These are phyloP conservation scores for Corylus americana DNA, from an alignment of 306 rosid species.

Conservation along the genomic window DNA sequence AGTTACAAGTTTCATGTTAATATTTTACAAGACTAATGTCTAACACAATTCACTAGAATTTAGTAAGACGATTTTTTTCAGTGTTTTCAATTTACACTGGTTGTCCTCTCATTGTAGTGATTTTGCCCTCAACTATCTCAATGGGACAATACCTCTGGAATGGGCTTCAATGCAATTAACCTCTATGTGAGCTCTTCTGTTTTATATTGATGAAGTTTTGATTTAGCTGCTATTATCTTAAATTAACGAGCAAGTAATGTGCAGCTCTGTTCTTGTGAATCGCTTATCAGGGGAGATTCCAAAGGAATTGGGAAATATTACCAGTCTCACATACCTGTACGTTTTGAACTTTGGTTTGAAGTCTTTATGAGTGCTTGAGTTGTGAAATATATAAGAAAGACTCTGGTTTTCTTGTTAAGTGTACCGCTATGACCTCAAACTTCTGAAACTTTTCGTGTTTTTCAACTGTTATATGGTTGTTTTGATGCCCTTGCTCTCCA, in stretches of 20 bases:
- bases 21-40: background rate
- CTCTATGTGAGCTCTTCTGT: slow-evolving; percentile 52
- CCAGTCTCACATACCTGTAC: slow-evolving; percentile 62
- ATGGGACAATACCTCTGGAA: slow-evolving; percentile 74
- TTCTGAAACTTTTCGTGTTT: too few species aligned
- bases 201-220: slow-evolving; percentile 14
- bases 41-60: background rate
- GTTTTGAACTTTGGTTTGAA: slow-evolving; percentile 31
- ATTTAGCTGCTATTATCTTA: slow-evolving; percentile 21
- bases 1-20: background rate
- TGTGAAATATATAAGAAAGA: too few species aligned
- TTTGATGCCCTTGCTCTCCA: too few species aligned
- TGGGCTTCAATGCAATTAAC: slow-evolving; percentile 64
- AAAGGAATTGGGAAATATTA: slow-evolving; percentile 61
- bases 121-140: slow-evolving; percentile 64
- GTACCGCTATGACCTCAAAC: too few species aligned
- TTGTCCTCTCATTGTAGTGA: slow-evolving; percentile 43
- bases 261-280: slow-evolving; percentile 81
- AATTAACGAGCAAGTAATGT: slow-evolving; percentile 34
- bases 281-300: slow-evolving; percentile 87
- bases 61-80: background rate
- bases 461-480: too few species aligned
- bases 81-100: slow-evolving; percentile 10
- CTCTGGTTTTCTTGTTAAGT: too few species aligned
- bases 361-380: slow-evolving; percentile 7